Evolutionary conservation across 2,329 filamentous ascomycete species (phyloP).

Genomic region (Ustulina deusta): DNA sequence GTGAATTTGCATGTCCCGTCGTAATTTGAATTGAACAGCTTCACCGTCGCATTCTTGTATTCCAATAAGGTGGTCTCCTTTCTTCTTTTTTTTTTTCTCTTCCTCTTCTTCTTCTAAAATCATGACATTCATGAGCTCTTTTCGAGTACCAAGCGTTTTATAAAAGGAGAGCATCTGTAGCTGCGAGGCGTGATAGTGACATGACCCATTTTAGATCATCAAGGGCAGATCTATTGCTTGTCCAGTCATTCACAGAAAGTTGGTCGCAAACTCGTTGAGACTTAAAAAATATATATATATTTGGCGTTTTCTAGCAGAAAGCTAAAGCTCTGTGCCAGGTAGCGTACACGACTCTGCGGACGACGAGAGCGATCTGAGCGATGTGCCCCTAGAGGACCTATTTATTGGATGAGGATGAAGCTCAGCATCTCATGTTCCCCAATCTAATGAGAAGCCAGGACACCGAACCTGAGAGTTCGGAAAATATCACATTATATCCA

Average conservation of each 20-base stretch:
- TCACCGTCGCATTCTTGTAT: too few species aligned
- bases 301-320: too few species aligned
- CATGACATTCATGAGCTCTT: background rate
- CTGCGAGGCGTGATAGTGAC: background rate
- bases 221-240: background rate
- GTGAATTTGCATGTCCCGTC: too few species aligned
- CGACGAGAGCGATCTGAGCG: slow-evolving; percentile 77
- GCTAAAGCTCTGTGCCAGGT: slow-evolving; percentile 67
- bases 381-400: slow-evolving; percentile 64
- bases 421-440: slow-evolving; percentile 65
- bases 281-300: too few species aligned
- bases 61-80: too few species aligned
- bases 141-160: background rate
- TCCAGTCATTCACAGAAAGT: background rate
- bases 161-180: background rate
- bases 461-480: slow-evolving; percentile 31
- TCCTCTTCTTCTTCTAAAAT: too few species aligned
- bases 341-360: slow-evolving; percentile 75
- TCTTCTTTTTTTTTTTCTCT: too few species aligned
- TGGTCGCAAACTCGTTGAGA: too few species aligned
- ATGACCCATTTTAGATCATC: background rate
- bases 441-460: slow-evolving; percentile 54
- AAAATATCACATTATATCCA: background rate
- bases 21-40: too few species aligned
- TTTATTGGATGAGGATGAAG: slow-evolving; percentile 65